phyloP scores from a whole-genome alignment of 2,329 filamentous ascomycete genomes.

The Cytospora mali region DNA sequence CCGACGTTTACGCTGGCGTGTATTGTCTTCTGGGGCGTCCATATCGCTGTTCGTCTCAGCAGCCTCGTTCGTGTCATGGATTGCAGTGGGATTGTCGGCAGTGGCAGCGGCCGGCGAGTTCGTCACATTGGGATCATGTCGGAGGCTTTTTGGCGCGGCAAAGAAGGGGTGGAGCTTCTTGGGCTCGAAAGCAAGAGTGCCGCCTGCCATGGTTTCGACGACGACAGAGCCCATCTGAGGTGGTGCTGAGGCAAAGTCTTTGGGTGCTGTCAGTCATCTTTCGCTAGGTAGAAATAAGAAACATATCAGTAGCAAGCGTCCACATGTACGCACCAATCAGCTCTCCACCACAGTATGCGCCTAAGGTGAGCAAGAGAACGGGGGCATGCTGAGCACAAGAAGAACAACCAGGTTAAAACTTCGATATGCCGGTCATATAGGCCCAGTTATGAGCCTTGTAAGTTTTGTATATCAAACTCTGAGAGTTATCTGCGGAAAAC shows the following conservation, averaged over 20 bases:
- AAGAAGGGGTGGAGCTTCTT: constrained; percentile 62
- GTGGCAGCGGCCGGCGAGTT: constrained; percentile 1
- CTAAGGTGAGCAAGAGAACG: constrained; percentile 9
- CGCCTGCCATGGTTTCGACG: constrained; percentile 49
- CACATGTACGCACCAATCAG: constrained; percentile 3
- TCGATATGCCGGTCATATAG: background rate
- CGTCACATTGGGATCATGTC: constrained; percentile 7
- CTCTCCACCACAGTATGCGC: constrained; percentile 33
- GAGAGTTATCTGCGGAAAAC: background rate
- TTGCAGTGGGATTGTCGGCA: background rate
- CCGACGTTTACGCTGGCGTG: constrained; percentile 32
- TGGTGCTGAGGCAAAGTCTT: background rate
- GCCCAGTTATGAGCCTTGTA: background rate
- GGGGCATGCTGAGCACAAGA: constrained; percentile 8
- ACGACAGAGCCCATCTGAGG: constrained; percentile 46
- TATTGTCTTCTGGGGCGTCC: constrained; percentile 21
- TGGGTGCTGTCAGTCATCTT: background rate
- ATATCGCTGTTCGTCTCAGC: constrained; percentile 6
- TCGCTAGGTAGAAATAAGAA: too few relatives aligned
- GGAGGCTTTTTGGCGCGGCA: constrained; percentile 34
- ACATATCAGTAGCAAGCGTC: background rate
- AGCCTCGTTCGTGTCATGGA: background rate
- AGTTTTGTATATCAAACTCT: background rate
- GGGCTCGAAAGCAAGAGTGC: constrained; percentile 39
- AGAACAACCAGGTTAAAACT: background rate